Percentiles rank a stretch among this genome's conserved stretches.
phyloP scores from a whole-genome alignment of 495 filamentous ascomycete species.

The Saxispiralis lemnorum region DNA sequence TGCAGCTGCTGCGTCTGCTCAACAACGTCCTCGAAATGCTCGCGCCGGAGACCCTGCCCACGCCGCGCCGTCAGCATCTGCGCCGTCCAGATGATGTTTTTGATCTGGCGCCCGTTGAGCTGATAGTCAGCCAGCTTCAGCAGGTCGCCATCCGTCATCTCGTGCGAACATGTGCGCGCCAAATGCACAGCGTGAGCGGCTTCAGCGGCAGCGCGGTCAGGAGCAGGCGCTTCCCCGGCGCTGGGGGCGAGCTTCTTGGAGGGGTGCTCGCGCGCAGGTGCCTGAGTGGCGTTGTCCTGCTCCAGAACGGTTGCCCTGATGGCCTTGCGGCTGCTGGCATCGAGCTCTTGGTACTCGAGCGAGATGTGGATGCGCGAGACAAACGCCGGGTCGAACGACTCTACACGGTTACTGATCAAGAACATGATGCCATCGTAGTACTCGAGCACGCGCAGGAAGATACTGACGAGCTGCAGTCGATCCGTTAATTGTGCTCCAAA shows the following conservation, averaged over 20 bases:
- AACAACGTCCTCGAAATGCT: constrained; percentile 32
- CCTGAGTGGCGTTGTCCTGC: constrained; percentile 10
- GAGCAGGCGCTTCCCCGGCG: not conserved
- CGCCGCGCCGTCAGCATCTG: constrained; percentile 26
- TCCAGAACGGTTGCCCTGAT: constrained; percentile 32
- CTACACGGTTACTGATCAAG: constrained; percentile 29
- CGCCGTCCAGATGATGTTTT: constrained; percentile 45
- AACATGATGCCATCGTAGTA: constrained; percentile 47
- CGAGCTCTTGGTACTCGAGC: constrained; percentile 26
- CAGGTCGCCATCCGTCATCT: constrained; percentile 17
- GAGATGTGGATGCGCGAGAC: constrained; percentile 28
- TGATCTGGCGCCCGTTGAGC: constrained; percentile 48
- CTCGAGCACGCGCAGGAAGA: constrained; percentile 35
- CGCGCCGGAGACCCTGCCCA: constrained; percentile 22
- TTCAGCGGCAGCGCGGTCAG: not conserved
- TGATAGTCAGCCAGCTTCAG: constrained; percentile 27
- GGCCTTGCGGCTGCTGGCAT: constrained; percentile 15
- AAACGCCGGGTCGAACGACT: constrained; percentile 26
- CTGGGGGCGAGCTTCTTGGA: constrained; percentile 9
- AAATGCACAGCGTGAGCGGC: not conserved
- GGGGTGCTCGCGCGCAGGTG: constrained; percentile 3
- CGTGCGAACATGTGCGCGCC: not conserved
- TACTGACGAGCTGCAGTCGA: constrained; percentile 25
- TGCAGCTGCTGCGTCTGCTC: constrained; percentile 29
- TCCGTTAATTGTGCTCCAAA: too few relatives aligned